Evolutionary conservation across 2,329 filamentous ascomycete species (phyloP), one percentile per base, ranked within the genome.

Genomic region (Beauveria brongniartii): DNA sequence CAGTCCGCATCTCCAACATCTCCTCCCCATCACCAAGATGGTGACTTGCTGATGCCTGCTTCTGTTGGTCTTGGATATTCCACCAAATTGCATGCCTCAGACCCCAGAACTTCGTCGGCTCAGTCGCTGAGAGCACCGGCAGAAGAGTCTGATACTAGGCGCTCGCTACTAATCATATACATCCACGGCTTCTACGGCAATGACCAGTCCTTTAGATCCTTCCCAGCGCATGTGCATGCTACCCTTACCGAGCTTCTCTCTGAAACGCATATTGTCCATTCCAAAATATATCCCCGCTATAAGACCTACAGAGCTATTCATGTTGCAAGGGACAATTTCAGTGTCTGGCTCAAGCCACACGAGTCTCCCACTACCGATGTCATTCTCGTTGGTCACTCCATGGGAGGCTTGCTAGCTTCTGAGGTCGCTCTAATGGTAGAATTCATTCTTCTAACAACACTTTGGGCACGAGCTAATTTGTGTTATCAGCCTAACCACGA

Each of bases 101-200:
- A 82, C 55, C 79, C 80, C 30, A 76, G 80, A 44, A 72, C 75
- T 41, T 82, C 80, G 5, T 83, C 81, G 28, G 74, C 77, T 1
- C 76, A 78, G 66, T 80, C 77, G 3, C 69, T 79, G 40, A 66
- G 69, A 48, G 71, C 76, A 6, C 63, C 67, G 6, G 59, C 63
- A n/a, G 50, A 63, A 22, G 62, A 65, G 18, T 58, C 59, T 47
- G 61, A 67, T 44, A 71, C 67, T 63, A 77, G 78, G 50, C 79
- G 84, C 63, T 83, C 79, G 28, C 78, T 97, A 26, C 80, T 97
- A 1, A 71, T 96, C 24, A 78, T 96, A 58, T 96, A 92, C 71
- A 86, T 96, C 61, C 92, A 96, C 76, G 92, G 92, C 63, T 96
- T 95, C 75, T 88, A 94, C 80, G 92, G 92, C 56, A 88, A 90